Percentiles rank a stretch among this genome's conserved stretches.
phyloP scores from a whole-genome alignment of 1,284 basidiomycete species.

The Papiliotrema flavescens region DNA sequence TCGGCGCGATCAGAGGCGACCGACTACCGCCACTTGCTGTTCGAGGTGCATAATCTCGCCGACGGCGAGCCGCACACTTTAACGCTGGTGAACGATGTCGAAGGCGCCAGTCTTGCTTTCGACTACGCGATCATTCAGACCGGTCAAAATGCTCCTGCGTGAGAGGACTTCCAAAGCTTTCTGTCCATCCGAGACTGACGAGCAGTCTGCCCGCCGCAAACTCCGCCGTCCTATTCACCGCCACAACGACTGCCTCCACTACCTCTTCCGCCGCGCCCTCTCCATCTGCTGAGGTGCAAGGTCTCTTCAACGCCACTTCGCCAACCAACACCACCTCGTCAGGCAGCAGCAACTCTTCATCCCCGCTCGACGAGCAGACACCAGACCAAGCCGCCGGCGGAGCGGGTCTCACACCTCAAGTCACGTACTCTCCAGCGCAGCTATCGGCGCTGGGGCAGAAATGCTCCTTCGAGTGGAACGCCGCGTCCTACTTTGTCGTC shows the following conservation, averaged over 20 bases:
- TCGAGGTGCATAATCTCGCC: constrained; percentile 15
- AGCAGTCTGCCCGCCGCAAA: too few relatives aligned
- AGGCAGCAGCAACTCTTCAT: too few relatives aligned
- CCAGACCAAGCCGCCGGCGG: constrained; percentile 1
- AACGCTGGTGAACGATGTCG: constrained; percentile 16
- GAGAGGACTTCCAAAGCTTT: too few relatives aligned
- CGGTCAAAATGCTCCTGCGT: not conserved
- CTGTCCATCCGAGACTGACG: too few relatives aligned
- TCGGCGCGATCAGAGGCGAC: constrained; percentile 6
- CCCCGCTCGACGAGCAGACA: too few relatives aligned
- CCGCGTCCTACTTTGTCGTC: constrained; percentile 24
- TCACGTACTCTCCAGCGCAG: constrained; percentile 13
- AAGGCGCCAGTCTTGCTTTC: constrained; percentile 21
- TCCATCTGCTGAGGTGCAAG: too few relatives aligned
- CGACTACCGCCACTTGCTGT: constrained; percentile 19
- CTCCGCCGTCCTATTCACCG: too few relatives aligned
- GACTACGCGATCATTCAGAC: constrained; percentile 25
- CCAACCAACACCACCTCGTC: too few relatives aligned
- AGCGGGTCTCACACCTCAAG: constrained; percentile 7
- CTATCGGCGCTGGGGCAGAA: constrained; percentile 9
- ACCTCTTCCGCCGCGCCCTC: too few relatives aligned
- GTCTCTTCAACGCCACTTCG: too few relatives aligned
- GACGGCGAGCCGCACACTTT: constrained; percentile 14
- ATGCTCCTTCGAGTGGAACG: constrained; percentile 24
- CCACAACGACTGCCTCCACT: too few relatives aligned